Evolutionary conservation across 352 stramenopile species (phyloP).

Genomic region (Globisporangium abappressorium): DNA sequence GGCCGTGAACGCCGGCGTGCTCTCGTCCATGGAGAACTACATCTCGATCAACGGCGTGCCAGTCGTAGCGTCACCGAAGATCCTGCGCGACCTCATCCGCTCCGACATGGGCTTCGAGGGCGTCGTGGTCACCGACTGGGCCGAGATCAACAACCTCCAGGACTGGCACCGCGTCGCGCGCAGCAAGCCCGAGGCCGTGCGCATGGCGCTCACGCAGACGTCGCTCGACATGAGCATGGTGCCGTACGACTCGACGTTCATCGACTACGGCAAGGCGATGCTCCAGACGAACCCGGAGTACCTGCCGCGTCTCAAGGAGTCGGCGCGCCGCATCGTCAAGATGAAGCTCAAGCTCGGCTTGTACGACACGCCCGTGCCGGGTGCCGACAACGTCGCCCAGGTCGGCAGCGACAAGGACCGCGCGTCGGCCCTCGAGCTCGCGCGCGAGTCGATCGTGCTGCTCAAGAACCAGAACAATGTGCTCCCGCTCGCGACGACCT

Average conservation of each 20-base stretch:
- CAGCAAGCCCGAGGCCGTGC: constrained; percentile 51
- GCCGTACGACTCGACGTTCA: constrained; percentile 43
- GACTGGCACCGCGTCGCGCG: constrained; percentile 58
- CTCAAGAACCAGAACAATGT: constrained; percentile 73
- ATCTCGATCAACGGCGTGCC: constrained; percentile 91
- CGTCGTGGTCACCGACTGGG: constrained; percentile 92
- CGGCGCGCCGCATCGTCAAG: constrained; percentile 59
- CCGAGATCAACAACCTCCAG: constrained; percentile 89
- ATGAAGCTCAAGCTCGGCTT: constrained; percentile 75
- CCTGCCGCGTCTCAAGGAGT: constrained; percentile 48
- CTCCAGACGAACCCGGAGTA: constrained; percentile 35
- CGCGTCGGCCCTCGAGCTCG: constrained; percentile 54
- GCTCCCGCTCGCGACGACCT: constrained; percentile 40
- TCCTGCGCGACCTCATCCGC: constrained; percentile 78
- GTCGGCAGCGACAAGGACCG: constrained; percentile 55
- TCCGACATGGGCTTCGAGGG: constrained; percentile 84
- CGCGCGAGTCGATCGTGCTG: constrained; percentile 82
- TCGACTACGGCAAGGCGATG: constrained; percentile 41
- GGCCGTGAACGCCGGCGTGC: constrained; percentile 69
- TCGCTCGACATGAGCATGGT: constrained; percentile 93
- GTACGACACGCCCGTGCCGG: constrained; percentile 63
- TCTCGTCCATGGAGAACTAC: constrained; percentile 94
- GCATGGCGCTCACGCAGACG: constrained; percentile 68
- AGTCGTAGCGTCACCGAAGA: constrained; percentile 78
- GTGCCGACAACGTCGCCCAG: constrained; percentile 32